A percentile compares a stretch with the other conserved stretches of the same genome.
phyloP scores from a whole-genome alignment of 768 basidiomycete species.

The Amanita brunnescens region DNA sequence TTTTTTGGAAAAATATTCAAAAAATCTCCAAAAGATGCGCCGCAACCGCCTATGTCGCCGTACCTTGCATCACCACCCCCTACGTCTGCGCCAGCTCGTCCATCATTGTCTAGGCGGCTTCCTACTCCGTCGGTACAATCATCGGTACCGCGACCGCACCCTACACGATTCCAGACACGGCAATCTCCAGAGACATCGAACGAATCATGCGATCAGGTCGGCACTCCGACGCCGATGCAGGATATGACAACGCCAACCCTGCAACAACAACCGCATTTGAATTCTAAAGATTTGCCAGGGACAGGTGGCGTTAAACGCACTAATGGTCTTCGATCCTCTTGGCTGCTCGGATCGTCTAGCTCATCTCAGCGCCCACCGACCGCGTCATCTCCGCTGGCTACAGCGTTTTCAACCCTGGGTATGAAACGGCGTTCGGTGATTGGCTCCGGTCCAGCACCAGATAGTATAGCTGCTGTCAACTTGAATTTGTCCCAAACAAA shows the following conservation, averaged over 20 bases:
- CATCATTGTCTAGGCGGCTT: not conserved
- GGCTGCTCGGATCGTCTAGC: slow-evolving; percentile 1
- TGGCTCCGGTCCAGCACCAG: not conserved
- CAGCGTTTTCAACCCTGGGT: slow-evolving; percentile 1
- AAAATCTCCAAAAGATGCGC: slow-evolving; percentile 27
- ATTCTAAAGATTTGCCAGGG: not conserved
- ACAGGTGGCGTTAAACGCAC: not conserved
- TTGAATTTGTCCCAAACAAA: not conserved
- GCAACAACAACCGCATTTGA: not conserved
- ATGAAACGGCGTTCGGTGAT: not conserved
- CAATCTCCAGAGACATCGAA: slow-evolving; percentile 2
- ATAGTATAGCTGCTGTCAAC: not conserved
- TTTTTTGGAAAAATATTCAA: slow-evolving; percentile 72
- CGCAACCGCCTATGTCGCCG: slow-evolving; percentile 21
- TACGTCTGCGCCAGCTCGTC: not conserved
- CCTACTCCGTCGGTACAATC: slow-evolving; percentile 2
- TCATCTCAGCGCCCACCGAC: not conserved
- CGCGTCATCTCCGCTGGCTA: not conserved
- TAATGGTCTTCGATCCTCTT: not conserved
- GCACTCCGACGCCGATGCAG: slow-evolving; percentile 7
- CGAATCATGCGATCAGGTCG: not conserved
- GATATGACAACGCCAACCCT: not conserved
- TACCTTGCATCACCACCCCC: slow-evolving; percentile 16
- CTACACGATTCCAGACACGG: not conserved
- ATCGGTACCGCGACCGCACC: not conserved